These are phyloP conservation scores for Colletotrichum somersetense DNA, from an alignment of 2,329 filamentous ascomycete genomes.

Conservation along the genomic window DNA sequence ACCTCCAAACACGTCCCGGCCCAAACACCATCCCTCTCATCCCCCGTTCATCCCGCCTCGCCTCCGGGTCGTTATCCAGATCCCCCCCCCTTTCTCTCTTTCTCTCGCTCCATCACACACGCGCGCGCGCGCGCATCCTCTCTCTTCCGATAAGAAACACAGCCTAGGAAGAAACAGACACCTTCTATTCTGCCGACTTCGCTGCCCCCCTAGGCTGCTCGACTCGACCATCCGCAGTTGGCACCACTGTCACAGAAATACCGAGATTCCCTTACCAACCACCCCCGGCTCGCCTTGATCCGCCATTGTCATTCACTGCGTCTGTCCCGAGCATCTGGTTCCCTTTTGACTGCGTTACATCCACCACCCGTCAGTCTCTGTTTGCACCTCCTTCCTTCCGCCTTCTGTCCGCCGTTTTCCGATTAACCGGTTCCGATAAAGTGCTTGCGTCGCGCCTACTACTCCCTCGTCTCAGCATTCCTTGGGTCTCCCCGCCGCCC, in stretches of 20 bases:
- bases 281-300: constrained; percentile 34
- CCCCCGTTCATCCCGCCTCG: neutral
- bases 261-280: constrained; percentile 24
- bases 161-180: neutral
- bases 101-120: neutral
- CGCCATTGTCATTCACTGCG: constrained; percentile 32
- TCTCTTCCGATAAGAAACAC: neutral
- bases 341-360: constrained; percentile 35
- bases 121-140: neutral
- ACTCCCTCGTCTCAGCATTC: constrained; percentile 35
- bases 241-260: constrained; percentile 30
- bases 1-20: constrained; percentile 2
- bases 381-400: constrained; percentile 23
- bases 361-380: constrained; percentile 8
- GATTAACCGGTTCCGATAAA: constrained; percentile 18
- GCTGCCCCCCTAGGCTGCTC: neutral
- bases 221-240: constrained; percentile 21
- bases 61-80: neutral
- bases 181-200: constrained; percentile 6
- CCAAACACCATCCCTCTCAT: constrained; percentile 27
- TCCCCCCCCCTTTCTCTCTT: neutral
- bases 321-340: constrained; percentile 40
- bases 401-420: neutral
- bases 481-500: constrained; percentile 16
- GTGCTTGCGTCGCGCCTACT: constrained; percentile 22